phyloP scores from a whole-genome alignment of 148 eudicot genomes.

The Rheum nobile region DNA sequence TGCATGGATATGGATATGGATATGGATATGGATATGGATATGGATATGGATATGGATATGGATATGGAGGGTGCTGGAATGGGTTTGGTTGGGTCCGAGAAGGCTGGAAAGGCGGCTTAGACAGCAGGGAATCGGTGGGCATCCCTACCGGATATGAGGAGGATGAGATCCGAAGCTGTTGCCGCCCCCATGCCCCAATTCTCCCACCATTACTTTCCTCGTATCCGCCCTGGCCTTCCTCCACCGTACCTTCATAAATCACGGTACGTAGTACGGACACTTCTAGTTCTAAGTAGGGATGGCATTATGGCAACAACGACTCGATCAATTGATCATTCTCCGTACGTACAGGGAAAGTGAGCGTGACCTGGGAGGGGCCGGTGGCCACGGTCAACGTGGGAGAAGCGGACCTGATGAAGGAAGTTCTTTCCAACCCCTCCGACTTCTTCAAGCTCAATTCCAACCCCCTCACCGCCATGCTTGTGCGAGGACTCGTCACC shows the following conservation, averaged over 20 bases:
- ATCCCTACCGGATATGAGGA: too few relatives aligned
- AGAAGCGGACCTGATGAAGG: conserved; percentile 22
- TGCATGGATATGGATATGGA: too few relatives aligned
- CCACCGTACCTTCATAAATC: not conserved
- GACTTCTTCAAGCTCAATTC: conserved; percentile 11
- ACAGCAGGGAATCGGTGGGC: too few relatives aligned
- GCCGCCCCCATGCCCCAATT: too few relatives aligned
- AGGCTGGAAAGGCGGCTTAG: conserved; percentile 13
- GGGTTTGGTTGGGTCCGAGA: conserved; percentile 14
- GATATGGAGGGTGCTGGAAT: conserved; percentile 5
- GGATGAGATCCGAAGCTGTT: too few relatives aligned
- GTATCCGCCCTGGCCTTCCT: conserved; percentile 5
- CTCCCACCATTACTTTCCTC: conserved; percentile 4
- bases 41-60: too few relatives aligned
- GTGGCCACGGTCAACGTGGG: conserved; percentile 9
- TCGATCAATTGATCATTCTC: not conserved
- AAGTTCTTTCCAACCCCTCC: conserved; percentile 12
- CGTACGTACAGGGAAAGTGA: conserved; percentile 12
- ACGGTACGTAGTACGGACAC: not conserved
- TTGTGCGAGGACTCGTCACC: conserved; percentile 16
- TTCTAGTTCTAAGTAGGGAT: too few relatives aligned
- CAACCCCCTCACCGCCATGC: conserved; percentile 11
- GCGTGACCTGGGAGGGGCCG: conserved; percentile 21
- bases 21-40: too few relatives aligned
- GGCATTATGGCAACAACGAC: too few relatives aligned